Conservation (phyloP, 176 grass and related monocot genomes). For the Hordeum vulgare region DNA sequence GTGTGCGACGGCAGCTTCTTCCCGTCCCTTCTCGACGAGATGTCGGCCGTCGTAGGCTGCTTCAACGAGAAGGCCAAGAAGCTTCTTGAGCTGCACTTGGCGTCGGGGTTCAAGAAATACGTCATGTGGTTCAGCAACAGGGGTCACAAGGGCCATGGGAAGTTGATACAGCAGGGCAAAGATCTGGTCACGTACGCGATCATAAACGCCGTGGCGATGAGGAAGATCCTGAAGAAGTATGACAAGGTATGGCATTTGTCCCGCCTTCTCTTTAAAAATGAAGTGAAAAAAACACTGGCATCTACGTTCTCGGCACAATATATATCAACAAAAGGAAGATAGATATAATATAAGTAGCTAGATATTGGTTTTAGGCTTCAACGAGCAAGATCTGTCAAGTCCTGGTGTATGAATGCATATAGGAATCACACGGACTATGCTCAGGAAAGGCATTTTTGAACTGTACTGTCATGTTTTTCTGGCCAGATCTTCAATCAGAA, state of each 20-base stretch:
- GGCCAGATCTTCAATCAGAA: background rate
- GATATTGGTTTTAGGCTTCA: background rate
- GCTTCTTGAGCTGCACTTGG: constrained; percentile 63
- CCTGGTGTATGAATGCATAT: no score
- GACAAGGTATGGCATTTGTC: constrained; percentile 50
- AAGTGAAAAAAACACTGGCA: background rate
- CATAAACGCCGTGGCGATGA: constrained; percentile 88
- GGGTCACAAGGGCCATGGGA: constrained; percentile 31
- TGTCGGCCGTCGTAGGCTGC: constrained; percentile 74
- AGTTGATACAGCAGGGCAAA: constrained; percentile 62
- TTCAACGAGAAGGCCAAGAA: constrained; percentile 84
- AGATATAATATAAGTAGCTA: background rate
- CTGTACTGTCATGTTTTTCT: no score
- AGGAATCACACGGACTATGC: no score
- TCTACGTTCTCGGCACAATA: background rate
- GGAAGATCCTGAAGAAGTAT: constrained; percentile 94
- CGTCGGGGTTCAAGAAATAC: constrained; percentile 73
- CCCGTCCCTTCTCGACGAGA: constrained; percentile 67
- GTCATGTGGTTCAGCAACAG: constrained; percentile 46
- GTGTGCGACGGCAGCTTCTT: constrained; percentile 93
- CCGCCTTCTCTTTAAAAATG: no score
- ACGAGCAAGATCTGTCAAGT: no score
- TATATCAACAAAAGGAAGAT: background rate
- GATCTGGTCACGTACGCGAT: constrained; percentile 85
- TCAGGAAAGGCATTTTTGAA: no score